Percentiles rank a stretch among this genome's conserved stretches.
Evolutionary conservation across 805 yeast genomes (phyloP).

Genomic region (Hanseniaspora nectarophila): DNA sequence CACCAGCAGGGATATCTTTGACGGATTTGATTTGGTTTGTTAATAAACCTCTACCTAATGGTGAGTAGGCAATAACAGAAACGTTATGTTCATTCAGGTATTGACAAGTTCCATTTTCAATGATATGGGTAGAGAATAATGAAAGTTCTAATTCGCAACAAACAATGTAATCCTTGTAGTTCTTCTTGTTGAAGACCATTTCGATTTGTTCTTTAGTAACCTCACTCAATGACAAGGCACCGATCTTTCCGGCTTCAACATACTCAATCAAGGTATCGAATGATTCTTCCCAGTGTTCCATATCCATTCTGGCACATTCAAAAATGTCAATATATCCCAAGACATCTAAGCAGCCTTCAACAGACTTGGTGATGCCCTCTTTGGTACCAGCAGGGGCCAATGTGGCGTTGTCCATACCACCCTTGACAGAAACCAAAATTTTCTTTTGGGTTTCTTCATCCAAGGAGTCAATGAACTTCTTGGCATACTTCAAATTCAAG

Average conservation of each 20-base stretch:
- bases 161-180: conserved; percentile 40
- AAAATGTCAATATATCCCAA: conserved; percentile 47
- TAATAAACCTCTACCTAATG: conserved; percentile 66
- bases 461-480: conserved; percentile 41
- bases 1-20: conserved; percentile 44
- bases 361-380: conserved; percentile 37
- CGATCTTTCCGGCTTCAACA: conserved; percentile 52
- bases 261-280: conserved; percentile 42
- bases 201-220: conserved; percentile 49
- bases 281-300: conserved; percentile 47
- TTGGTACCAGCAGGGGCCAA: conserved; percentile 39
- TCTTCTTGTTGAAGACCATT: conserved; percentile 37
- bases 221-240: conserved; percentile 66
- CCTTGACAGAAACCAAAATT: conserved; percentile 56
- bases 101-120: conserved; percentile 50
- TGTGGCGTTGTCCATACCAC: conserved; percentile 36
- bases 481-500: conserved; percentile 45
- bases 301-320: conserved; percentile 64
- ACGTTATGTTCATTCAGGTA: conserved; percentile 46
- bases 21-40: conserved; percentile 46
- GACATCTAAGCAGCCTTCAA: conserved; percentile 33
- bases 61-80: conserved; percentile 71
- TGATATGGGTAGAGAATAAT: conserved; percentile 48
- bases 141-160: conserved; percentile 75
- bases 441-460: conserved; percentile 46